These are phyloP conservation scores for Vitis amurensis DNA, from an alignment of 164 flowering plant genomes.

Conservation along the genomic window DNA sequence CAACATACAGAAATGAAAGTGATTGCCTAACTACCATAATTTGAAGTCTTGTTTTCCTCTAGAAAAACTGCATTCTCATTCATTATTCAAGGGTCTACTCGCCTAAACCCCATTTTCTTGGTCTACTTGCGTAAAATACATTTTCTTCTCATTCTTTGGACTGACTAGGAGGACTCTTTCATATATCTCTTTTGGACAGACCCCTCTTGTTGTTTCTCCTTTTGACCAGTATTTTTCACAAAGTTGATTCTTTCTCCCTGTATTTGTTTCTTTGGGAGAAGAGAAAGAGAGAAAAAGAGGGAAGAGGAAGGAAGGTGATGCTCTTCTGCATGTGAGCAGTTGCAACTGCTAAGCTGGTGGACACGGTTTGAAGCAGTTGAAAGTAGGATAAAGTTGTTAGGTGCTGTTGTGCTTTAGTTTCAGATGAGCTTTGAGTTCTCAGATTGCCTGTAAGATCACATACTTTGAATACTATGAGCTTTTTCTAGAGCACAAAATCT, in stretches of 20 bases:
- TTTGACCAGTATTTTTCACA: constrained; percentile 15
- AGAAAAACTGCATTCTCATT: neutral
- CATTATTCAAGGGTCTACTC: neutral
- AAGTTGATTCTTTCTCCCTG: constrained; percentile 1
- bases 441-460: neutral
- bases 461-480: neutral
- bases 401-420: constrained; percentile 2
- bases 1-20: constrained; percentile 1
- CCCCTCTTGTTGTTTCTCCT: constrained; percentile 5
- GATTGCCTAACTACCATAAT: constrained; percentile 10
- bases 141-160: too few relatives aligned
- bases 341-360: constrained; percentile 7
- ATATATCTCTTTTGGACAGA: neutral
- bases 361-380: neutral
- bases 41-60: neutral
- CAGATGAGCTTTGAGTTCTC: neutral
- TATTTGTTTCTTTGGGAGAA: neutral
- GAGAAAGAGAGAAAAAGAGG: constrained; percentile 1
- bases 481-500: neutral
- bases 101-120: neutral
- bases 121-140: neutral
- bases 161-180: neutral
- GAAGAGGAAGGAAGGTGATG: constrained; percentile 1
- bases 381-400: constrained; percentile 9
- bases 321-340: constrained; percentile 25